Evolutionary conservation across 805 yeast genomes (phyloP), one percentile per base, ranked within the genome.

Genomic region (Barnettozyma vustinii): DNA sequence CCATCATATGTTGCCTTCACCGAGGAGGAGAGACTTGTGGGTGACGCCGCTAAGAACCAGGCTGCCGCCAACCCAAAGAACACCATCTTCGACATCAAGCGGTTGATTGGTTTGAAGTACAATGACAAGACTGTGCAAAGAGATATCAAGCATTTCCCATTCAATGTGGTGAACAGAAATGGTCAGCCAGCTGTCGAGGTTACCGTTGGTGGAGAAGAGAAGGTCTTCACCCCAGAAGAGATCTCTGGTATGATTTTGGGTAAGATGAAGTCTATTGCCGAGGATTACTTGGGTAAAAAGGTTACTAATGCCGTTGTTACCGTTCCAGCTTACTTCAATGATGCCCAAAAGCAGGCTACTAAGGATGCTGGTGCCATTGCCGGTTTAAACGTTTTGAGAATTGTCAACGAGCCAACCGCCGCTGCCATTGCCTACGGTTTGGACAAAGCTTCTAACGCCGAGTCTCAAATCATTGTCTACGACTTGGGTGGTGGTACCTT

Each of bases 401-500:
- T 87, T 60, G 92, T 87, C 54, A 87, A 87, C 68, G 96, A 87
- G 76, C 96, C 96, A 62, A 90, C 97, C 52, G 97, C 97, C 42
- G 97, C 97, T 58, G 97, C 97, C 48, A 88, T 90, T 71, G 97
- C 97, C 56, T 90, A 90, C 72, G 97, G 97, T 66, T 76, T 91
- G 59, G 96, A 88, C 69, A 77, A 84, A 67, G 77, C 81, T 53
- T 84, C 82, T 36, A 85, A 80, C 56, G 35, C 35, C 13, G 97
- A 90, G 72, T 87, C 86, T 63, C 91, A 90, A 71, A 88, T 90
- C 58, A 81, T 90, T 64, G 95, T 90, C 49, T 90, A 87, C 69
- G 97, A 90, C 72, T 79, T 90, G 62, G 97, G 97, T 79, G 97
- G 97, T 72, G 97, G 97, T 78, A 90, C 97, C 57, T 90, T 88